Base-by-base conservation (phyloP, 2,329 filamentous ascomycete genomes). In the Phialophora macrospora region DNA sequence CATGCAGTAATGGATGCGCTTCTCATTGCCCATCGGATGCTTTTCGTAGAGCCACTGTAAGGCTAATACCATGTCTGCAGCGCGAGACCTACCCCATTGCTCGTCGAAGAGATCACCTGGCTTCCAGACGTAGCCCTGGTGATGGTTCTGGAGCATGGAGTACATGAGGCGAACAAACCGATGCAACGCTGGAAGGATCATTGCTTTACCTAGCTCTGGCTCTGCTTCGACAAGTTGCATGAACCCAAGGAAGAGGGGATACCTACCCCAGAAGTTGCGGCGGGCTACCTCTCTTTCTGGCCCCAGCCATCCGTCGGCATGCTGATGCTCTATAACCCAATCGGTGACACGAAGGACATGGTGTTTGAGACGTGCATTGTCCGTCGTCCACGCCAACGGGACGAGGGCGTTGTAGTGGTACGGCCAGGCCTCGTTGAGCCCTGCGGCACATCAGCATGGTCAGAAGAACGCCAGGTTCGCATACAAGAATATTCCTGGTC, bases 381-480 rank as follows among this genome's bases (percentile, higher is more conserved):
- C 77, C 4, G 84, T 73, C 0, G 74, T 75, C 66, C 83, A 87
- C 1, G 85, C 84, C 26, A 87, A 77, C 20, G 85, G 84, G 1
- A 87, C 84, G 1, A 86, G 76, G 3, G 80, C 82, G 69, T 87
- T 87, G 71, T 85, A 83, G 83, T 84, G 87, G 72, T 87, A 88
- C 0, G 84, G 83, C 28, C 82, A 79, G 1, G 80, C 82, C 75
- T 87, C 85, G 69, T 86, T 80, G 1, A 87, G 75, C 24, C 75
- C 69, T 71, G 54, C 26, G 51, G 32, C 24, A 22, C n/a, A 17
- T 55, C 26, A 55, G 54, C 28, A 48, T 2, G 20, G 24, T 26
- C 22, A 12, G 24, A 32, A 51, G 41, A n/a, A 14, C 12, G 49
- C 9, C 17, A 17, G 17, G 4, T 11, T 22, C 24, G n/a, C 60